Evolutionary conservation across 2,329 filamentous ascomycete species (phyloP).

Genomic region (Curvularia lunata): DNA sequence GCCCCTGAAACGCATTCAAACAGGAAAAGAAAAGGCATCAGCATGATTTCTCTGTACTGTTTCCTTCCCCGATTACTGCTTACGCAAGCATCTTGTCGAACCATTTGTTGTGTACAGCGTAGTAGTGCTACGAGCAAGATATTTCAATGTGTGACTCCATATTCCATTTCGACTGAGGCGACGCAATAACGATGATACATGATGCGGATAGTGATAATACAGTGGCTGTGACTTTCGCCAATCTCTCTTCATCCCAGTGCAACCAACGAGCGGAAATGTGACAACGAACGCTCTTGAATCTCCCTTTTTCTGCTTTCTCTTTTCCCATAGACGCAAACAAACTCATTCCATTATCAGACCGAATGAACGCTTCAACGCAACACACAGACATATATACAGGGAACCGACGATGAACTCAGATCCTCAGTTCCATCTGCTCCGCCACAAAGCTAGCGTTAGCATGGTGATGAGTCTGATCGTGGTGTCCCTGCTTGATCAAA

Average conservation of each 20-base stretch:
- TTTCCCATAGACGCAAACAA: background rate
- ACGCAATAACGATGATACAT: background rate
- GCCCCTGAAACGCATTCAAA: background rate
- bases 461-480: conserved; percentile 15
- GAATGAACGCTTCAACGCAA: background rate
- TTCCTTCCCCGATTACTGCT: background rate
- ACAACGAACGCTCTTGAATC: background rate
- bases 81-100: background rate
- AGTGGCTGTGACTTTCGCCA: background rate
- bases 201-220: background rate
- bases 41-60: background rate
- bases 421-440: conserved; percentile 29
- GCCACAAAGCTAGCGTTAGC: conserved; percentile 8
- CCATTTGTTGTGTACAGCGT: background rate
- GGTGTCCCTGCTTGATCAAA: conserved; percentile 19
- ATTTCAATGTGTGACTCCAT: background rate
- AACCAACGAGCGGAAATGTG: background rate
- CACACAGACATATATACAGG: too few relatives aligned
- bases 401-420: conserved; percentile 8
- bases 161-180: background rate
- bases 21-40: background rate
- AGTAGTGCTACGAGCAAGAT: background rate
- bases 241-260: background rate
- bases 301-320: background rate
- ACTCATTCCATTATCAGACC: background rate